These are phyloP conservation scores for Hypholoma sublateritium DNA, from an alignment of 768 basidiomycete genomes.

Conservation along the genomic window DNA sequence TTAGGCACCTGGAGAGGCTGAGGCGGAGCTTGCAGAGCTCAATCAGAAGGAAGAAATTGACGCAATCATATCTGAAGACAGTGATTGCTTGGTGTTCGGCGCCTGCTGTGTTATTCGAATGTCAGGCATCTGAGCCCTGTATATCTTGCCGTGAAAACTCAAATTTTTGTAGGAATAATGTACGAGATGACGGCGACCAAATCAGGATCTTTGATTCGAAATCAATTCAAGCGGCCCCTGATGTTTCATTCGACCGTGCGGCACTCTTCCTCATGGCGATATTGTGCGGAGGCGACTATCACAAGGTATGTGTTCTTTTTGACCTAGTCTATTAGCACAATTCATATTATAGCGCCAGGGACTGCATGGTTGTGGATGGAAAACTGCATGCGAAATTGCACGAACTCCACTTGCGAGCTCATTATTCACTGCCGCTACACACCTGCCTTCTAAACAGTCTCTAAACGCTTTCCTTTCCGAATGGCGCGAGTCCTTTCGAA, in stretches of 20 bases:
- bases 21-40: slow-evolving; percentile 52
- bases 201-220: slow-evolving; percentile 1
- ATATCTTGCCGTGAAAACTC: neutral
- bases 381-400: neutral
- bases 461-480: neutral
- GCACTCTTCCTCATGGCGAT: slow-evolving; percentile 13
- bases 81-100: slow-evolving; percentile 49
- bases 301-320: neutral
- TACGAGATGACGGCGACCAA: slow-evolving; percentile 5
- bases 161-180: neutral
- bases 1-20: slow-evolving; percentile 56
- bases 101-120: slow-evolving; percentile 39
- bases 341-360: neutral
- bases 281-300: slow-evolving; percentile 13
- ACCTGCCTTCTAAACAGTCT: neutral
- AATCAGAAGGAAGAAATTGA: slow-evolving; percentile 42
- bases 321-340: neutral
- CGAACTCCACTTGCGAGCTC: neutral
- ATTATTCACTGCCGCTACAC: slow-evolving; percentile 3
- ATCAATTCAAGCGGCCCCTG: neutral
- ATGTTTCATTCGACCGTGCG: neutral
- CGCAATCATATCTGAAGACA: slow-evolving; percentile 49
- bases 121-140: slow-evolving; percentile 18
- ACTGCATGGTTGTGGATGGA: slow-evolving; percentile 6
- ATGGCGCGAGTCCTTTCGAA: neutral